Percentiles rank a stretch among this genome's conserved stretches.
These are phyloP conservation scores for Carex scoparia DNA, from an alignment of 176 grass and related monocot genomes.

Conservation along the genomic window DNA sequence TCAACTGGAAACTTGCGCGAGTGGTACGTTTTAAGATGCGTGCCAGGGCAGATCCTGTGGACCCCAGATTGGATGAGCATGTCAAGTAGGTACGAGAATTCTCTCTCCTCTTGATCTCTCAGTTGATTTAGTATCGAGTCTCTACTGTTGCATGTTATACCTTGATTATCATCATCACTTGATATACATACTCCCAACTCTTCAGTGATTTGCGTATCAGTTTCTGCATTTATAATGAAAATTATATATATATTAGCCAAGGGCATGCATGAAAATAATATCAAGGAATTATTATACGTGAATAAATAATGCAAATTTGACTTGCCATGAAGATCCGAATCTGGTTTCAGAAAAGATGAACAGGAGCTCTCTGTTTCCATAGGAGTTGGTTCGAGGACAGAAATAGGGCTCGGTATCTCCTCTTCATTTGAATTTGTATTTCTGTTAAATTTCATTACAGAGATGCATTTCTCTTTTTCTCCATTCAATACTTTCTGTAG, in stretches of 20 bases:
- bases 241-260: constrained; percentile 9
- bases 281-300: not conserved
- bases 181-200: not conserved
- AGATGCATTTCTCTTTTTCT: constrained; percentile 10
- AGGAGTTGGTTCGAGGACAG: constrained; percentile 37
- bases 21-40: constrained; percentile 39
- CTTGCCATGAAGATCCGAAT: constrained; percentile 34
- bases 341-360: constrained; percentile 4
- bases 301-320: not conserved
- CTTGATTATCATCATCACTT: constrained; percentile 2
- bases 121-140: constrained; percentile 43
- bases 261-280: not conserved
- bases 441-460: not conserved
- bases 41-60: constrained; percentile 38
- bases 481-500: not conserved
- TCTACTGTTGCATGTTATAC: constrained; percentile 20
- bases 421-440: constrained; percentile 23
- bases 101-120: constrained; percentile 81
- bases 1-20: constrained; percentile 44
- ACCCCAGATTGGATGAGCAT: constrained; percentile 68
- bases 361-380: constrained; percentile 23
- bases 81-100: constrained; percentile 82
- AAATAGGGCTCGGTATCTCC: constrained; percentile 57
- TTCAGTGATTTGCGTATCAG: constrained; percentile 18
- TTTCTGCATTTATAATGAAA: constrained; percentile 32